These are phyloP conservation scores for Debaryomyces castellii DNA, from an alignment of 805 yeast species.

Conservation along the genomic window DNA sequence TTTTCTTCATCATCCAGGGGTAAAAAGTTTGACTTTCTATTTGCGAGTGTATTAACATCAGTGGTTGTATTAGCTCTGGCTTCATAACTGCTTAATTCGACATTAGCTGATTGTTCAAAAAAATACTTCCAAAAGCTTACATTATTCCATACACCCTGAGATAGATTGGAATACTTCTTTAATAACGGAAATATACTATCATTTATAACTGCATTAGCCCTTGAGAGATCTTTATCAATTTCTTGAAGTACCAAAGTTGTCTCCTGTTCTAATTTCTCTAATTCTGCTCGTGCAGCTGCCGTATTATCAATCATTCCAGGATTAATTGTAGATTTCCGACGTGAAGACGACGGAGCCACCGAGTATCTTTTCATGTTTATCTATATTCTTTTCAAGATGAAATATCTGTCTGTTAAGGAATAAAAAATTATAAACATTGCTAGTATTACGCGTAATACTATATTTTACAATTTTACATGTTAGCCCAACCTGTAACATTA, in stretches of 20 bases:
- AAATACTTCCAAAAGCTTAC: constrained; percentile 76
- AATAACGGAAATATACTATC: constrained; percentile 69
- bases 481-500: neutral
- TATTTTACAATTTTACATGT: neutral
- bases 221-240: constrained; percentile 71
- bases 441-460: neutral
- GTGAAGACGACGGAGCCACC: constrained; percentile 32
- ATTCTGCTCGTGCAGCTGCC: constrained; percentile 29
- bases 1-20: constrained; percentile 17
- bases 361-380: constrained; percentile 32
- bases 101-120: constrained; percentile 73
- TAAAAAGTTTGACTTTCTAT: constrained; percentile 14
- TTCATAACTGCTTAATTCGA: constrained; percentile 55
- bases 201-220: constrained; percentile 65
- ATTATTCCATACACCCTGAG: constrained; percentile 63
- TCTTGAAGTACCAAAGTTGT: constrained; percentile 75
- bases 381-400: neutral
- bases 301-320: constrained; percentile 9
- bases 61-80: constrained; percentile 29
- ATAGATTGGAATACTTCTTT: constrained; percentile 55
- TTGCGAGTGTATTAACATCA: constrained; percentile 21
- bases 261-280: constrained; percentile 74
- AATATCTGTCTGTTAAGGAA: too few species aligned
- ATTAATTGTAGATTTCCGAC: constrained; percentile 27
- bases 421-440: neutral